Percentiles rank a stretch among this genome's conserved stretches.
These are phyloP conservation scores for Penicillium pulvis DNA, from an alignment of 495 filamentous ascomycete genomes.

Conservation along the genomic window DNA sequence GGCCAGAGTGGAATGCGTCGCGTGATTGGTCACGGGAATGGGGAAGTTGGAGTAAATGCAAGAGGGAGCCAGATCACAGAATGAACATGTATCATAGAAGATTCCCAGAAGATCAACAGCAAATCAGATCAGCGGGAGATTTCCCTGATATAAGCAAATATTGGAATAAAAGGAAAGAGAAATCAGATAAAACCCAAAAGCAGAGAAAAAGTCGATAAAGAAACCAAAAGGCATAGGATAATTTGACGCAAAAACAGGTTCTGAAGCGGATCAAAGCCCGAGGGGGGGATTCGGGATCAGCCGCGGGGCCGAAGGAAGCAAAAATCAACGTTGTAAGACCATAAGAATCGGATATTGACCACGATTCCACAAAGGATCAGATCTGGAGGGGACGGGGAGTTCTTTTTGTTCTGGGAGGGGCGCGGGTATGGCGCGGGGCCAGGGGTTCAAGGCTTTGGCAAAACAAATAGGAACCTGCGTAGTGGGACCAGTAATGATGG, in stretches of 20 bases:
- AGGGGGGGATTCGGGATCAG: conserved; percentile 10
- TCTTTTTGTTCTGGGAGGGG: conserved; percentile 22
- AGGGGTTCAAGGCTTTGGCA: conserved; percentile 5
- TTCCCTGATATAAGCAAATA: neutral
- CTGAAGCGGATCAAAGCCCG: conserved; percentile 5
- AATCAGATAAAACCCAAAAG: neutral
- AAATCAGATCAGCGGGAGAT: conserved; percentile 2
- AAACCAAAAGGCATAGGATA: neutral
- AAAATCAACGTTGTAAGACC: conserved; percentile 12
- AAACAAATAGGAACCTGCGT: conserved; percentile 20
- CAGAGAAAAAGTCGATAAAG: neutral
- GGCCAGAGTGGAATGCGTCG: conserved; percentile 19
- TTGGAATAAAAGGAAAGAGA: neutral
- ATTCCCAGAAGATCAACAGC: neutral
- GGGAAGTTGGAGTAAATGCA: conserved; percentile 1
- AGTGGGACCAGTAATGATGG: conserved; percentile 13
- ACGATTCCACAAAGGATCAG: conserved; percentile 11
- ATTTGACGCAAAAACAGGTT: conserved; percentile 7
- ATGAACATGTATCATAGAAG: neutral
- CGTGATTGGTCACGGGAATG: conserved; percentile 31
- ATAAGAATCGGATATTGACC: conserved; percentile 16
- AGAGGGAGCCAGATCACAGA: neutral
- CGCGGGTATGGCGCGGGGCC: conserved; percentile 25
- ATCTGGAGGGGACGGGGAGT: conserved; percentile 16
- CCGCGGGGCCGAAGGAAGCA: conserved; percentile 7